Evolutionary conservation across 2,329 filamentous ascomycete species (phyloP).

Genomic region (Colletotrichum gloeosporioides): DNA sequence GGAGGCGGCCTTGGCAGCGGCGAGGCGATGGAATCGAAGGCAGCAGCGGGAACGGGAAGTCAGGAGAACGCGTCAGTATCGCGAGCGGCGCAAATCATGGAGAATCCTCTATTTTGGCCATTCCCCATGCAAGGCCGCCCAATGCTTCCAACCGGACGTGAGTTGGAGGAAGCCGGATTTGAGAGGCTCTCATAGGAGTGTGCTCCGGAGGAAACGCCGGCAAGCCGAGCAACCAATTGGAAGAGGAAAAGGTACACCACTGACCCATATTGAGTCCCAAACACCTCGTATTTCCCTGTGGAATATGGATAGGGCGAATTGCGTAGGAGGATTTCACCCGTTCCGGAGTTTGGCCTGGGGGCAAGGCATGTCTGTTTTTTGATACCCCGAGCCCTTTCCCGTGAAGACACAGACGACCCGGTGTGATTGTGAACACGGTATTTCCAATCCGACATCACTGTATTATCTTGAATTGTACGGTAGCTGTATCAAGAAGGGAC

Average conservation of each 20-base stretch:
- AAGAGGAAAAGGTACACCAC: background rate
- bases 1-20: slow-evolving; percentile 29
- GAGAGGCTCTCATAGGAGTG: slow-evolving; percentile 35
- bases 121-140: slow-evolving; percentile 66
- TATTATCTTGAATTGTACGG: background rate
- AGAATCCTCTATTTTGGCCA: slow-evolving; percentile 65
- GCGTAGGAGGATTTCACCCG: background rate
- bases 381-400: slow-evolving; percentile 14
- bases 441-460: background rate
- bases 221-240: background rate
- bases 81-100: slow-evolving; percentile 41
- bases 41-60: background rate
- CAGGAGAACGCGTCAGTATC: slow-evolving; percentile 13
- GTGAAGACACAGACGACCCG: background rate
- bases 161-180: slow-evolving; percentile 59
- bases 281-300: background rate
- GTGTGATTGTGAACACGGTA: background rate
- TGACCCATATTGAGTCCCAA: background rate
- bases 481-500: background rate
- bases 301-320: background rate
- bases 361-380: slow-evolving; percentile 16
- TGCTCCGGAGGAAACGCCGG: background rate
- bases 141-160: slow-evolving; percentile 52
- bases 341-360: slow-evolving; percentile 10
- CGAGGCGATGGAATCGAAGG: background rate